phyloP scores from a whole-genome alignment of 257 asterid genomes.

The Nicotiana tomentosiformis region DNA sequence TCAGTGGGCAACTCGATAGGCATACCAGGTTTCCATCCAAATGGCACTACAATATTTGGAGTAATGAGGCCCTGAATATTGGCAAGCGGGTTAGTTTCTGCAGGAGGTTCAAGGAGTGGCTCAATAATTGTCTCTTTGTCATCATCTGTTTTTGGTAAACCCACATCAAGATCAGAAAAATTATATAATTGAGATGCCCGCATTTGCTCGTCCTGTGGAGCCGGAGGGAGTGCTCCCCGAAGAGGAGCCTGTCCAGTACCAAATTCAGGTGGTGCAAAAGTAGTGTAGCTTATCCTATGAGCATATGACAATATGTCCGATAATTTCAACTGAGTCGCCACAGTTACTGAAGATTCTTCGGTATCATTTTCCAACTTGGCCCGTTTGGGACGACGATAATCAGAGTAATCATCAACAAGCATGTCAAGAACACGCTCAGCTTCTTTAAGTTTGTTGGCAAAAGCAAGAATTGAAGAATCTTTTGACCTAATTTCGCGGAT shows the following conservation, averaged over 20 bases:
- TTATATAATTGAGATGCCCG: constrained; percentile 71
- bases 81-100: constrained; percentile 32
- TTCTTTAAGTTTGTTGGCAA: constrained; percentile 72
- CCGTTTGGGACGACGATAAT: constrained; percentile 63
- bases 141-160: constrained; percentile 57
- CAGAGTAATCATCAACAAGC: constrained; percentile 79
- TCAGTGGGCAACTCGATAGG: constrained; percentile 77
- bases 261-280: constrained; percentile 92
- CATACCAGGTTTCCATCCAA: constrained; percentile 96
- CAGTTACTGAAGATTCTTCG: constrained; percentile 48
- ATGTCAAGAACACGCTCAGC: constrained; percentile 70
- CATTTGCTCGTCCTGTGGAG: constrained; percentile 97
- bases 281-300: constrained; percentile 82
- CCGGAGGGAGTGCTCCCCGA: constrained; percentile 88
- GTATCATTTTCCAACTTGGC: constrained; percentile 35
- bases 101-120: constrained; percentile 44
- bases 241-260: constrained; percentile 79
- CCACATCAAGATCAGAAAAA: constrained; percentile 67
- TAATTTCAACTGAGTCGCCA: constrained; percentile 60
- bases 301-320: constrained; percentile 75
- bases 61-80: constrained; percentile 47
- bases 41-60: constrained; percentile 62
- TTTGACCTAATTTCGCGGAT: constrained; percentile 51
- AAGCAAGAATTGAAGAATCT: constrained; percentile 61
- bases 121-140: constrained; percentile 52